Evolutionary conservation across 2,329 filamentous ascomycete species (phyloP).

Genomic region (Colletotrichum spinosum): DNA sequence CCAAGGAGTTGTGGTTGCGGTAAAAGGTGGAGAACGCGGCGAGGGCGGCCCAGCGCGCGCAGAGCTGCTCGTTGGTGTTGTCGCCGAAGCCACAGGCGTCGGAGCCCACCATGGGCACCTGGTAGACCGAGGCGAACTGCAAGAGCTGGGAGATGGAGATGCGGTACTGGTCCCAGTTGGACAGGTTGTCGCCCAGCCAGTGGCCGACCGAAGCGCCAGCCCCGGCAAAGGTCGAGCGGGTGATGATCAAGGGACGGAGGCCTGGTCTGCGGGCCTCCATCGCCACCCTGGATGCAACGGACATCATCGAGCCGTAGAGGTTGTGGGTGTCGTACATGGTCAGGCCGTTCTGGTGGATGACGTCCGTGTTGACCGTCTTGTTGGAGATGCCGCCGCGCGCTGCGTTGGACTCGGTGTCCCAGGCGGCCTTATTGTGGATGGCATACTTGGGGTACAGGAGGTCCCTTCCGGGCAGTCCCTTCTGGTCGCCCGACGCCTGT

Average conservation of each 20-base stretch:
- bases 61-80: constrained; percentile 72
- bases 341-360: constrained; percentile 75
- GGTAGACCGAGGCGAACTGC: constrained; percentile 66
- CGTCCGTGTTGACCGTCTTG: constrained; percentile 74
- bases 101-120: constrained; percentile 75
- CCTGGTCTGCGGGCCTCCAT: constrained; percentile 74
- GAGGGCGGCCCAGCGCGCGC: constrained; percentile 75
- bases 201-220: constrained; percentile 73
- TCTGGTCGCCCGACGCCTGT: constrained; percentile 51
- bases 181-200: constrained; percentile 70
- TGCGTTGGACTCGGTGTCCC: constrained; percentile 43
- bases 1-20: constrained; percentile 72
- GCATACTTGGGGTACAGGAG: constrained; percentile 73
- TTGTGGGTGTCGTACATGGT: constrained; percentile 83
- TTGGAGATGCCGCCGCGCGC: constrained; percentile 60
- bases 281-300: constrained; percentile 69
- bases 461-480: constrained; percentile 72
- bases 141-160: constrained; percentile 35
- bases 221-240: constrained; percentile 80
- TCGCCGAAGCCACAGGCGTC: constrained; percentile 83
- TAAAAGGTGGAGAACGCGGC: constrained; percentile 80
- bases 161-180: constrained; percentile 67
- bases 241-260: constrained; percentile 77
- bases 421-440: constrained; percentile 72
- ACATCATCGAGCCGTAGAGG: constrained; percentile 82